A percentile compares a stretch with the other conserved stretches of the same genome.
Conservation (phyloP, 441 rosid species). For the Pelargonium cotyledonis region DNA sequence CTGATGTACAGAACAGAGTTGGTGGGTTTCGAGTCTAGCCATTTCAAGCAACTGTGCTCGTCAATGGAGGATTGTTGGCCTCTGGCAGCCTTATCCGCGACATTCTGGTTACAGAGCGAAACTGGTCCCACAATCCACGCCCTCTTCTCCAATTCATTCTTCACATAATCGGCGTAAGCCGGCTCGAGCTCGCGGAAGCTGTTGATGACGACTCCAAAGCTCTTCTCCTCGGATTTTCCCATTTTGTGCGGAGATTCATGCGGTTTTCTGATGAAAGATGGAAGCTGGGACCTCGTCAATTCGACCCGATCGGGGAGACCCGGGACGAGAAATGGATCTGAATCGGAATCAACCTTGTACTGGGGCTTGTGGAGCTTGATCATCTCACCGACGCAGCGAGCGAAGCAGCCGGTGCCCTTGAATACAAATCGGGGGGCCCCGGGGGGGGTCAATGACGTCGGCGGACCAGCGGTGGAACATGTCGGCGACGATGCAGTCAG, state of each 20-base stretch:
- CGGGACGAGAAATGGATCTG: constrained; percentile 28
- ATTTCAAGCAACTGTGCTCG: constrained; percentile 18
- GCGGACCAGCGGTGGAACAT: constrained; percentile 32
- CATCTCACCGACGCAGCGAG: constrained; percentile 22
- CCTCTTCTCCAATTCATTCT: constrained; percentile 23
- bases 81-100: constrained; percentile 25
- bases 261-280: constrained; percentile 1
- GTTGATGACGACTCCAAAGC: constrained; percentile 26
- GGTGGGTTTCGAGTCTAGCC: constrained; percentile 19
- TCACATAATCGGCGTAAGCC: constrained; percentile 27
- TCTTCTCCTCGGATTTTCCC: constrained; percentile 2
- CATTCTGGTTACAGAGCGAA: constrained; percentile 26
- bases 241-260: neutral
- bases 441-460: constrained; percentile 24
- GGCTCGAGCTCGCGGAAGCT: constrained; percentile 36
- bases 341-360: too few species aligned
- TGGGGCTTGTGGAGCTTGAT: constrained; percentile 22
- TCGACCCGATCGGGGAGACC: constrained; percentile 28
- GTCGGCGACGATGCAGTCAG: constrained; percentile 37
- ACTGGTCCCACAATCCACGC: constrained; percentile 39
- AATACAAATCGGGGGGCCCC: constrained; percentile 32
- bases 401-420: constrained; percentile 30
- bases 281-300: constrained; percentile 30
- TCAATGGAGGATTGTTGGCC: constrained; percentile 22
- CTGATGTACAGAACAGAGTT: neutral